A percentile compares a stretch with the other conserved stretches of the same genome.
phyloP scores from a whole-genome alignment of 176 grass and related monocot species.

The Stipa capillata region DNA sequence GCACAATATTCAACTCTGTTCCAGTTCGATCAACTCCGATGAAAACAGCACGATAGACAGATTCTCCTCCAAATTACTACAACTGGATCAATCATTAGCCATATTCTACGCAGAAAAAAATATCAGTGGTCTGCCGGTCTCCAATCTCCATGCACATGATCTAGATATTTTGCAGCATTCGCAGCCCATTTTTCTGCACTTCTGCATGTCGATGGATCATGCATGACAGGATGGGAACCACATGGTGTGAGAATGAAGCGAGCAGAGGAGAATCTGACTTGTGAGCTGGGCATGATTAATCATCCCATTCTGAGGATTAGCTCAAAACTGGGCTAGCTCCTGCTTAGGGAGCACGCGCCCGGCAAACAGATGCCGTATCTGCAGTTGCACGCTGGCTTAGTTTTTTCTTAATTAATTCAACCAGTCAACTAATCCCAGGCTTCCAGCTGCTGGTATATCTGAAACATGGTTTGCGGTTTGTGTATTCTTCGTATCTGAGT shows the following conservation, averaged over 20 bases:
- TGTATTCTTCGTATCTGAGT: not conserved
- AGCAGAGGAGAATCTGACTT: not conserved
- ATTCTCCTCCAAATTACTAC: slow-evolving; percentile 11
- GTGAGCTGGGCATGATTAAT: slow-evolving; percentile 17
- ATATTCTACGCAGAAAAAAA: not conserved
- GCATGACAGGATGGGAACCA: slow-evolving; percentile 20
- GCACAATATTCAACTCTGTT: too few species aligned
- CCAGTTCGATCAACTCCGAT: too few species aligned
- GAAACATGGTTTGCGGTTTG: not conserved
- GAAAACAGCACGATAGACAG: too few species aligned
- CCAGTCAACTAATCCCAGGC: not conserved
- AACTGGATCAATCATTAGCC: not conserved
- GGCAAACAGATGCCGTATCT: not conserved
- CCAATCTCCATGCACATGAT: not conserved
- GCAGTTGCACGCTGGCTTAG: not conserved
- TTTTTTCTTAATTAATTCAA: not conserved
- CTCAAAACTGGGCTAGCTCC: not conserved
- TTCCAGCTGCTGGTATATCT: slow-evolving; percentile 10
- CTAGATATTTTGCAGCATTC: too few species aligned
- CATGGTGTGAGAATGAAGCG: slow-evolving; percentile 8
- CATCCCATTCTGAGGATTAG: not conserved
- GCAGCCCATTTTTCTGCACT: not conserved
- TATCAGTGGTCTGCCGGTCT: not conserved
- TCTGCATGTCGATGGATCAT: not conserved
- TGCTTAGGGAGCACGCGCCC: slow-evolving; percentile 12